A percentile compares a stretch with the other conserved stretches of the same genome.
Conservation (phyloP, 106 monocot genomes). For the Narthecium ossifragum region DNA sequence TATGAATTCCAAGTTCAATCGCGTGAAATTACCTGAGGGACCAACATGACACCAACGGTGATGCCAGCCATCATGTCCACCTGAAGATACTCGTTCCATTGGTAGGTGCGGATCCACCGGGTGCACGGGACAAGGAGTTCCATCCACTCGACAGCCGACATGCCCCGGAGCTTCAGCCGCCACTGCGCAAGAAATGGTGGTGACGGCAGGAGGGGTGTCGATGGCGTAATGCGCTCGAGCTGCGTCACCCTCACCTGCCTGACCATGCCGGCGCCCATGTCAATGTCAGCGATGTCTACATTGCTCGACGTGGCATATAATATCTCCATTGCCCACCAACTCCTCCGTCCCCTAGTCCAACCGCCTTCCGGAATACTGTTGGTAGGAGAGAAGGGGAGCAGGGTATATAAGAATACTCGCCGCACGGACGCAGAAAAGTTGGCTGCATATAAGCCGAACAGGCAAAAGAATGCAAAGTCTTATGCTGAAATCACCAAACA, state of each 20-base stretch:
- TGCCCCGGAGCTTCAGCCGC: constrained; percentile 17
- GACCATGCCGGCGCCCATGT: not conserved
- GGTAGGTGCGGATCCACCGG: constrained; percentile 77
- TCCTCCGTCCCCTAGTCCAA: no score
- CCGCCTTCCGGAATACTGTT: no score
- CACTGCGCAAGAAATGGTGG: constrained; percentile 9
- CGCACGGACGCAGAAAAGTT: no score
- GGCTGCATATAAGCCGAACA: no score
- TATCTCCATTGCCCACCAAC: no score
- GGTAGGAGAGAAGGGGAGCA: no score
- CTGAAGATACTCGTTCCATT: constrained; percentile 64
- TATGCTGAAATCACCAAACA: no score
- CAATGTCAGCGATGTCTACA: constrained; percentile 17
- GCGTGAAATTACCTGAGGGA: constrained; percentile 73
- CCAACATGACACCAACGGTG: constrained; percentile 99
- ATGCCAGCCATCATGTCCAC: constrained; percentile 80
- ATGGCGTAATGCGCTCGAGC: constrained; percentile 24
- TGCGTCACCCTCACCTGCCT: constrained; percentile 44
- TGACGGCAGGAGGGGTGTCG: not conserved
- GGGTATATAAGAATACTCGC: no score
- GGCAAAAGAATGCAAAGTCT: no score
- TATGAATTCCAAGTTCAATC: no score
- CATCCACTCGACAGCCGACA: constrained; percentile 49
- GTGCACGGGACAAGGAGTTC: constrained; percentile 62
- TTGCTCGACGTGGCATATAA: constrained; percentile 33